These are phyloP conservation scores for Podaxis sp. DNA, from an alignment of 768 basidiomycete species.

Conservation along the genomic window DNA sequence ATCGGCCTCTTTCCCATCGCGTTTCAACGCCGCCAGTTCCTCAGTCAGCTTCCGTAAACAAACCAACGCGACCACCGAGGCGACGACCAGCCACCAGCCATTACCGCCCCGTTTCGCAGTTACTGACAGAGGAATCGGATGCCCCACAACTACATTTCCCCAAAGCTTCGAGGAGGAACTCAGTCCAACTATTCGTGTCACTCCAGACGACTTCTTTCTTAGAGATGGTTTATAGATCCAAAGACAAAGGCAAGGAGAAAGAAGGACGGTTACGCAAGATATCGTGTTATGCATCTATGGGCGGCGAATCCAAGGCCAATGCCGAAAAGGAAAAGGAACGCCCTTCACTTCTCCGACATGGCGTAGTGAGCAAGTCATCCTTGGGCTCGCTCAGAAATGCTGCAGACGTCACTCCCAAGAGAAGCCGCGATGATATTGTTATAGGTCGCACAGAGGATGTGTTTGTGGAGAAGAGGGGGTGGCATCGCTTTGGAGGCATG, in stretches of 20 bases:
- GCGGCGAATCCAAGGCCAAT: constrained; percentile 20
- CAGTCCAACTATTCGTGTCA: constrained; percentile 4
- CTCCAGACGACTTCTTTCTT: constrained; percentile 5
- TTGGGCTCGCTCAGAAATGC: neutral
- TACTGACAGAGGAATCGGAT: constrained; percentile 24
- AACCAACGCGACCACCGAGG: constrained; percentile 18
- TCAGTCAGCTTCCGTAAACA: constrained; percentile 11
- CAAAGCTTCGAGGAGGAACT: constrained; percentile 4
- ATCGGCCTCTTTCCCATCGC: constrained; percentile 12
- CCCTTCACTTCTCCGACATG: neutral
- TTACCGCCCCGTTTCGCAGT: constrained; percentile 41
- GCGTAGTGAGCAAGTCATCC: neutral
- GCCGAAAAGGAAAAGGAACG: constrained; percentile 11
- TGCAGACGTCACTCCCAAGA: neutral
- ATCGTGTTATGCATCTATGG: constrained; percentile 18
- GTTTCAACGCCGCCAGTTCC: constrained; percentile 11
- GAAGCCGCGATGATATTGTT: constrained; percentile 21
- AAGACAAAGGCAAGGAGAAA: constrained; percentile 30
- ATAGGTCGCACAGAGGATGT: constrained; percentile 19
- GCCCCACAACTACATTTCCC: neutral
- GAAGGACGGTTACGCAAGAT: constrained; percentile 1
- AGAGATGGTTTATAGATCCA: constrained; percentile 38
- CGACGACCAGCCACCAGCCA: constrained; percentile 25
- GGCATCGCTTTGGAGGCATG: constrained; percentile 44
- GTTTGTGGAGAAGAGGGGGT: constrained; percentile 34